A percentile compares a stretch with the other conserved stretches of the same genome.
Conservation (phyloP, 306 rosid species). For the Cicer pinnatifidum region DNA sequence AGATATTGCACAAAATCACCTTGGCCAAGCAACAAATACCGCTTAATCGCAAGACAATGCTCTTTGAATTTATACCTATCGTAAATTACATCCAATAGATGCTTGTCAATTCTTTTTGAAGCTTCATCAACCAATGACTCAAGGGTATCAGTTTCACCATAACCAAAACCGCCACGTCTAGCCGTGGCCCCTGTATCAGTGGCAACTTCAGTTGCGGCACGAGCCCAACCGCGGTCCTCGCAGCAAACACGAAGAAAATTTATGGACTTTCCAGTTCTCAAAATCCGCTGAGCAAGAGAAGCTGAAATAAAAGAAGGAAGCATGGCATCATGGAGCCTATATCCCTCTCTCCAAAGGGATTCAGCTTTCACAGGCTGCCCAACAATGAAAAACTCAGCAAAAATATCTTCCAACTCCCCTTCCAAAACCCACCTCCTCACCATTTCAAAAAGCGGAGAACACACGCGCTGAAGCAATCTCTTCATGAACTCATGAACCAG, state of each 20-base stretch:
- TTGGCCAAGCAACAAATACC: slow-evolving; percentile 85
- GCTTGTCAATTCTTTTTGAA: slow-evolving; percentile 91
- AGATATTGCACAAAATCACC: slow-evolving; percentile 98
- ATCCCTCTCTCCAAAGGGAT: slow-evolving; percentile 97
- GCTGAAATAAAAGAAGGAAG: slow-evolving; percentile 90
- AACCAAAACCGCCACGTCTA: slow-evolving; percentile 84
- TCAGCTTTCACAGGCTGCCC: slow-evolving; percentile 96
- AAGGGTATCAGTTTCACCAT: slow-evolving; percentile 93
- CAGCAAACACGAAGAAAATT: slow-evolving; percentile 97
- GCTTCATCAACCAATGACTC: slow-evolving; percentile 91
- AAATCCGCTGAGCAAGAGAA: slow-evolving; percentile 88
- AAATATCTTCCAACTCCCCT: slow-evolving; percentile 94
- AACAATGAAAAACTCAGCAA: slow-evolving; percentile 82
- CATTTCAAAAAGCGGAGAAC: slow-evolving; percentile 93
- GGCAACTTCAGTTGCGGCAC: slow-evolving; percentile 79
- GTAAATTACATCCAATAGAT: slow-evolving; percentile 84
- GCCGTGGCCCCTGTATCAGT: slow-evolving; percentile 73
- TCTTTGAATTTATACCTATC: slow-evolving; percentile 84
- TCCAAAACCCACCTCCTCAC: slow-evolving; percentile 93
- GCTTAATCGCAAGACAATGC: slow-evolving; percentile 95
- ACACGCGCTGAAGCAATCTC: slow-evolving; percentile 74
- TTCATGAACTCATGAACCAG: slow-evolving; percentile 88
- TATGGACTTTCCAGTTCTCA: slow-evolving; percentile 95
- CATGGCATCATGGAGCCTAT: slow-evolving; percentile 84
- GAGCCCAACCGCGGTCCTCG: slow-evolving; percentile 93